Conservation (phyloP, 371 early-diverging fungal species). For the Dinochytrium kinnereticum region DNA sequence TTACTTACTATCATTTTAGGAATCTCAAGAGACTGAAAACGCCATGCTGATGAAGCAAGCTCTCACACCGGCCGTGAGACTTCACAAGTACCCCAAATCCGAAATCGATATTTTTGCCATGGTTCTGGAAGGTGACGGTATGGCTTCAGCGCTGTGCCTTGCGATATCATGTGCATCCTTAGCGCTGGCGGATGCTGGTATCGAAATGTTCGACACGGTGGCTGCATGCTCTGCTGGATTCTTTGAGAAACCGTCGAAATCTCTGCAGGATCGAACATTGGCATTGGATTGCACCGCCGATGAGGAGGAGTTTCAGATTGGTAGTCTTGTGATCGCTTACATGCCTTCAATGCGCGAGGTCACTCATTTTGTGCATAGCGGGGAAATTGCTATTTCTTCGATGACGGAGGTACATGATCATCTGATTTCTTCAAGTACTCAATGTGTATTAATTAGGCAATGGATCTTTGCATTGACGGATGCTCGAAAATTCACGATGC, state of each 20-base stretch:
- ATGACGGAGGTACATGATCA: constrained; percentile 49
- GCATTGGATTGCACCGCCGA: constrained; percentile 30
- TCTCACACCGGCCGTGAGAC: constrained; percentile 83
- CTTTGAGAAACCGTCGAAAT: constrained; percentile 50
- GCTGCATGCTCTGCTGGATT: constrained; percentile 77
- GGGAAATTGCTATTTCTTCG: constrained; percentile 58
- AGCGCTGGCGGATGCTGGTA: constrained; percentile 92
- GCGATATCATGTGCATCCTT: constrained; percentile 87
- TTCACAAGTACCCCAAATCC: constrained; percentile 88
- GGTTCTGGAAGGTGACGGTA: constrained; percentile 88
- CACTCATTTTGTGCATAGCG: constrained; percentile 85
- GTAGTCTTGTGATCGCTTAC: constrained; percentile 76
- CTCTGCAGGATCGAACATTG: constrained; percentile 63
- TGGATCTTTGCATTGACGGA: constrained; percentile 82
- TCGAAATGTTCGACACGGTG: constrained; percentile 92
- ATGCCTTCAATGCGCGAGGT: constrained; percentile 90
- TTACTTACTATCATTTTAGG: constrained; percentile 47
- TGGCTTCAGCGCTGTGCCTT: constrained; percentile 63
- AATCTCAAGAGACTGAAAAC: constrained; percentile 82
- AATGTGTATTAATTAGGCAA: constrained; percentile 57
- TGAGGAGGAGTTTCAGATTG: constrained; percentile 73
- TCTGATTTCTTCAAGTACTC: constrained; percentile 39
- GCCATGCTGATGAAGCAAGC: constrained; percentile 79
- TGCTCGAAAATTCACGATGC: constrained; percentile 77
- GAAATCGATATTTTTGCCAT: constrained; percentile 84